A percentile compares a stretch with the other conserved stretches of the same genome.
phyloP scores from a whole-genome alignment of 2,329 filamentous ascomycete species.

The Fusarium virguliforme region DNA sequence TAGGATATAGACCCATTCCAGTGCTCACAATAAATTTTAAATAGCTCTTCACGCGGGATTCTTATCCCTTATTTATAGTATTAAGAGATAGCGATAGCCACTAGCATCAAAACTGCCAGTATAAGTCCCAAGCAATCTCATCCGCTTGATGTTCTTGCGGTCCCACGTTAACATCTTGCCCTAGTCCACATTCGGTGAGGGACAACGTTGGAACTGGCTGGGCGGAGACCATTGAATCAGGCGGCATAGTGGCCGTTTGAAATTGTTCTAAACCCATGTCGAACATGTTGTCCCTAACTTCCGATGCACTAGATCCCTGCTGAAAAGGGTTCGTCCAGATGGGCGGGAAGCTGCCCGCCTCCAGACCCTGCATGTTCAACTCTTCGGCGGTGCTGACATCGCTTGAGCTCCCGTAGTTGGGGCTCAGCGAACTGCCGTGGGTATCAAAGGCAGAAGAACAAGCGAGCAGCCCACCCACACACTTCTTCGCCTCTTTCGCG shows the following conservation, averaged over 20 bases:
- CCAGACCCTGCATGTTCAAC: conserved; percentile 39
- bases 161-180: conserved; percentile 30
- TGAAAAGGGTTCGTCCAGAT: conserved; percentile 44
- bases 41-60: no score
- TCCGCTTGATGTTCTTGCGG: conserved; percentile 24
- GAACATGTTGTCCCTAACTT: conserved; percentile 44
- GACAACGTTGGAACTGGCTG: not conserved
- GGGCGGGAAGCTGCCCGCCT: conserved; percentile 39
- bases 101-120: conserved; percentile 41
- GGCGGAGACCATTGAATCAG: not conserved
- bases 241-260: conserved; percentile 30
- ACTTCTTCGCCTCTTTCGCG: conserved; percentile 51
- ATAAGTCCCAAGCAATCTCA: conserved; percentile 31
- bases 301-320: conserved; percentile 33
- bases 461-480: conserved; percentile 46
- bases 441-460: conserved; percentile 36
- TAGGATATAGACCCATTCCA: no score
- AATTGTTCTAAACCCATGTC: conserved; percentile 42
- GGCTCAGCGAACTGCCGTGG: conserved; percentile 30
- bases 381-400: conserved; percentile 47
- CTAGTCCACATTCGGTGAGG: conserved; percentile 19
- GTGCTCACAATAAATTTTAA: no score
- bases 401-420: conserved; percentile 41
- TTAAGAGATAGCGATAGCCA: not conserved
- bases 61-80: no score